Conservation (phyloP, 2,329 filamentous ascomycete genomes). For the Aspergillus udagawae region DNA sequence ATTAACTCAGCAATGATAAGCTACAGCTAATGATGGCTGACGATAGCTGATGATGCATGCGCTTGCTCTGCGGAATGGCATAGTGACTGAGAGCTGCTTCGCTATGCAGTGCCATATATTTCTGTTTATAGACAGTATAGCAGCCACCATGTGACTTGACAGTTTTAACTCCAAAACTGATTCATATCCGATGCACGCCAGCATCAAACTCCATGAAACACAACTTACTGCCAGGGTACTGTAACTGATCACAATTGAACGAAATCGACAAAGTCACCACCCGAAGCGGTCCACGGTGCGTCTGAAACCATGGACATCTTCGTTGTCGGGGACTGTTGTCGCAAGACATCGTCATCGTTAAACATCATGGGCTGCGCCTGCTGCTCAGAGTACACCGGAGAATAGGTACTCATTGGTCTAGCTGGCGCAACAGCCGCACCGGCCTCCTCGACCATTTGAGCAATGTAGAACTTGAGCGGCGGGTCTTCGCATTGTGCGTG, state of each 20-base stretch:
- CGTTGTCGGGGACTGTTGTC: background rate
- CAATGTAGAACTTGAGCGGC: background rate
- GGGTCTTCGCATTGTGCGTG: background rate
- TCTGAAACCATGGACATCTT: background rate
- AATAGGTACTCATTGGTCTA: background rate
- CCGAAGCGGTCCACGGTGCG: background rate
- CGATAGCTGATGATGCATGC: too few species aligned
- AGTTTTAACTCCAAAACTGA: background rate
- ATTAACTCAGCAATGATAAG: background rate
- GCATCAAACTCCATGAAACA: background rate
- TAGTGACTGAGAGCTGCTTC: background rate
- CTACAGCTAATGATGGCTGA: too few species aligned
- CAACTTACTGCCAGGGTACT: background rate
- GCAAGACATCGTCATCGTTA: background rate
- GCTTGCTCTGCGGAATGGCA: too few species aligned
- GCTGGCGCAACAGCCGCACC: background rate
- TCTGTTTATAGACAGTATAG: background rate
- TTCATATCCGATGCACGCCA: background rate
- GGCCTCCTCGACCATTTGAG: background rate
- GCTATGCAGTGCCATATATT: background rate
- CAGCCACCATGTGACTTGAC: too few species aligned
- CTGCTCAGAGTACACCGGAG: background rate
- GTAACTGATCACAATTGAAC: background rate
- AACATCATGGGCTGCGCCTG: background rate
- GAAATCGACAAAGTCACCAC: background rate